Percentiles rank a stretch among this genome's conserved stretches.
phyloP scores from a whole-genome alignment of 768 basidiomycete genomes.

The Hygrocybe punicea region DNA sequence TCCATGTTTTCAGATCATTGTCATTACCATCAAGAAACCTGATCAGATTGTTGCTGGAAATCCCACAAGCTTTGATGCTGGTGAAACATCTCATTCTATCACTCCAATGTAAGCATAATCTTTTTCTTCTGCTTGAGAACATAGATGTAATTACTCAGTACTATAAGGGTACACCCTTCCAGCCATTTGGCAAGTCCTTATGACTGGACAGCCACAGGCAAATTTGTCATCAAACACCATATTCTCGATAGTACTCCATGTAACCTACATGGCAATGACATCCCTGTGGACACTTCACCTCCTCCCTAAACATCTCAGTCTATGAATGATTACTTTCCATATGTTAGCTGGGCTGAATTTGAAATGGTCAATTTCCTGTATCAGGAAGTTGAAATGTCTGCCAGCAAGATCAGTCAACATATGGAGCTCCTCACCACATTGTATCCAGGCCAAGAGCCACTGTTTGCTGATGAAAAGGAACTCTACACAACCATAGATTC shows the following conservation, averaged over 20 bases:
- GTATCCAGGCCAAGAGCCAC: slow-evolving; percentile 11
- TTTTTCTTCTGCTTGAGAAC: too few relatives aligned
- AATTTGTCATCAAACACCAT: background rate
- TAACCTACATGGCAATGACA: background rate
- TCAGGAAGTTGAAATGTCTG: slow-evolving; percentile 20
- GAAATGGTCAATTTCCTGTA: slow-evolving; percentile 28
- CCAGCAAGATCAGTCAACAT: slow-evolving; percentile 14
- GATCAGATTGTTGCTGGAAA: background rate
- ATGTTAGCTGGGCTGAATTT: slow-evolving; percentile 23
- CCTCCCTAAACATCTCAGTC: background rate
- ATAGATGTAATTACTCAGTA: too few relatives aligned
- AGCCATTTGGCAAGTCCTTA: too few relatives aligned
- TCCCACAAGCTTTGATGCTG: too few relatives aligned
- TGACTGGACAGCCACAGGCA: too few relatives aligned
- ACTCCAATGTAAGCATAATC: too few relatives aligned
- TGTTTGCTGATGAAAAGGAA: slow-evolving; percentile 20
- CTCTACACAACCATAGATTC: slow-evolving; percentile 23
- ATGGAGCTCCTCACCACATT: slow-evolving; percentile 26
- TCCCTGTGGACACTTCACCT: slow-evolving; percentile 3
- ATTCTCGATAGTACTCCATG: too few relatives aligned
- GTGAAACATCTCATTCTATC: too few relatives aligned
- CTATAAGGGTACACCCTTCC: too few relatives aligned
- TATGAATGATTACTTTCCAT: slow-evolving; percentile 26
- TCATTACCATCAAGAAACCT: background rate
- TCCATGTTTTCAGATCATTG: background rate